Evolutionary conservation across 2,329 filamentous ascomycete species (phyloP), one percentile per base, ranked within the genome.

Genomic region (Exophiala sideris): DNA sequence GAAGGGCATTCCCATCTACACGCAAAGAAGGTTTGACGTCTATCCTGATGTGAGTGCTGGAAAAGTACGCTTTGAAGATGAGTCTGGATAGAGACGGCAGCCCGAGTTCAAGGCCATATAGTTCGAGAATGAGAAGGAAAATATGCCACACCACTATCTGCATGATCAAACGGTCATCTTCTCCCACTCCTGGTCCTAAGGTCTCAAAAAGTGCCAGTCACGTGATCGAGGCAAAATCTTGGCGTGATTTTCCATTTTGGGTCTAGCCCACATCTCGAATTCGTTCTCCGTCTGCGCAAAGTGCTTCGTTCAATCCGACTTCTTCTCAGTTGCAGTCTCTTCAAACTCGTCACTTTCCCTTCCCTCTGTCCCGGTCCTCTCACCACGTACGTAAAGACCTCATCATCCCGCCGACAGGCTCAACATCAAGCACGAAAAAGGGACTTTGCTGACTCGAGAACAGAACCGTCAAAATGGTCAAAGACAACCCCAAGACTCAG

Each of bases 1-100:
- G 69, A 89, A 82, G 70, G 86, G 86, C 5, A 96, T 99, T 62
- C 94, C 94, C 2, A 77, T 97, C 49, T 84, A 85, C 65, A 81
- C 79, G 14, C 94, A 99, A 79, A 81, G 94, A 65, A 79, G 94
- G 62, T 99, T 96, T 69, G 94, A 99, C 71, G 87, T 99, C 16
- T 99, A 99, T 71, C 88, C 90, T 0, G 91, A 99, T 76, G 84
- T 99, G 32, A 91, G 85, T 65, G 72, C 81, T 65, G 85, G 82
- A 1, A 74, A 78, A 53, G 62, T 71, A 5, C 70, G 64, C 29
- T 73, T 69, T 62, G 68, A 75, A 38, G 71, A 75, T 53, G 50
- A 57, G 46, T 29, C 24, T 29, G 24, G 24, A 29, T 29, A 29
- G 24, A 1, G 24, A 29, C 24, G 24, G 7, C 5, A 29, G 24